A percentile compares a stretch with the other conserved stretches of the same genome.
phyloP scores from a whole-genome alignment of 495 filamentous ascomycete genomes.

The Lophium mytilinum region DNA sequence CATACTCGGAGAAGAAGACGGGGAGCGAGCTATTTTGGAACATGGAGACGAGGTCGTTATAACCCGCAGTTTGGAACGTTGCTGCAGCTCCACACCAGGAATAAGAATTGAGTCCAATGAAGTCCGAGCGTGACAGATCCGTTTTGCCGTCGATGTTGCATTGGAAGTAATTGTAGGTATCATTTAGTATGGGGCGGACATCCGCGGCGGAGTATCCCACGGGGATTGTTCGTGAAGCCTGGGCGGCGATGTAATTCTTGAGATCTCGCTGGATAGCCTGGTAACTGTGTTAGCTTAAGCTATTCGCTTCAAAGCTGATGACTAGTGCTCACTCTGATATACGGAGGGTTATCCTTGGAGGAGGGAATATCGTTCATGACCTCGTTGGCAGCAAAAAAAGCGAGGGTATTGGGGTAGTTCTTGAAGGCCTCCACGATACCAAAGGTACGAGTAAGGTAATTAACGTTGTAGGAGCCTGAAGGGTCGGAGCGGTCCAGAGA shows the following conservation, averaged over 20 bases:
- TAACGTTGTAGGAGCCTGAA: conserved; percentile 57
- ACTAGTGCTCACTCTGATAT: conserved; percentile 39
- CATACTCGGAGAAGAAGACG: conserved; percentile 94
- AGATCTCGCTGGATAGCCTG: conserved; percentile 71
- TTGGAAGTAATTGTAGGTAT: conserved; percentile 76
- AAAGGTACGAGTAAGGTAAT: conserved; percentile 78
- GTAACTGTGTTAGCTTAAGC: neutral
- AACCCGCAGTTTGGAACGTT: conserved; percentile 59
- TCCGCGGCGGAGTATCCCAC: conserved; percentile 95
- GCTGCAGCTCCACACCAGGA: conserved; percentile 78
- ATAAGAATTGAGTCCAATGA: conserved; percentile 94
- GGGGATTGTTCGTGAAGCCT: conserved; percentile 60
- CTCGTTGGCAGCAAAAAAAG: conserved; percentile 91
- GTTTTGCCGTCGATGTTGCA: conserved; percentile 62
- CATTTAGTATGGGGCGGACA: conserved; percentile 67
- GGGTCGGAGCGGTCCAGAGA: conserved; percentile 65
- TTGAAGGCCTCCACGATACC: conserved; percentile 91
- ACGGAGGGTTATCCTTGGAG: conserved; percentile 51
- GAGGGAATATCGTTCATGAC: conserved; percentile 66
- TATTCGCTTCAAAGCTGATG: neutral
- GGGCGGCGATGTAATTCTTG: conserved; percentile 76
- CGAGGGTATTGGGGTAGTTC: conserved; percentile 81
- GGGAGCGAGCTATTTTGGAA: conserved; percentile 70
- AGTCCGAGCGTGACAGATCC: conserved; percentile 62
- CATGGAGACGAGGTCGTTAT: conserved; percentile 59